These are phyloP conservation scores for Balamuthia mandrillaris DNA, from an alignment of 208 protist species.

Conservation along the genomic window DNA sequence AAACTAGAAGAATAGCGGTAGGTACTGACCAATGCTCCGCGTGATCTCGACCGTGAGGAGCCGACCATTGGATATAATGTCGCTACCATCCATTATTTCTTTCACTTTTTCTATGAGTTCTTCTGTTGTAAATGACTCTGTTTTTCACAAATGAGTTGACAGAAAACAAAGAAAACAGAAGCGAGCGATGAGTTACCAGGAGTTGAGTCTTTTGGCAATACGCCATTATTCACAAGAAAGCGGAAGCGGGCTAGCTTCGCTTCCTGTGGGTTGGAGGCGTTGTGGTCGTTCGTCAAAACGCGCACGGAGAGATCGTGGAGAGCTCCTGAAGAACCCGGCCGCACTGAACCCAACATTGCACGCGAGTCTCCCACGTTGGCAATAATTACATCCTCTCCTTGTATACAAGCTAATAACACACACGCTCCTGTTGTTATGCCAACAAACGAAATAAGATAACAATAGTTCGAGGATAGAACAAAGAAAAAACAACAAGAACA, in stretches of 20 bases:
- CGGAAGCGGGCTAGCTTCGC: not conserved
- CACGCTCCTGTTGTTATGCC: not conserved
- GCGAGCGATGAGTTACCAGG: not conserved
- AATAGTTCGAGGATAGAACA: not conserved
- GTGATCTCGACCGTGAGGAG: not conserved
- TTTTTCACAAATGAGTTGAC: not conserved
- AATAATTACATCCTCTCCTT: not conserved
- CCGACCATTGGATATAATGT: not conserved
- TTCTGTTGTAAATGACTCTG: not conserved
- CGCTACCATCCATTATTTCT: not conserved
- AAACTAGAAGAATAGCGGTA: too few species aligned
- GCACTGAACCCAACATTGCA: not conserved
- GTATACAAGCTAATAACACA: not conserved
- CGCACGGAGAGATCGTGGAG: not conserved
- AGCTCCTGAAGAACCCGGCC: not conserved
- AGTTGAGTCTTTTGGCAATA: not conserved
- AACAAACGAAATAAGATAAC: not conserved
- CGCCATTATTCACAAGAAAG: not conserved
- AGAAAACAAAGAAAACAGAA: not conserved
- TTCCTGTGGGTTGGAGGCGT: not conserved
- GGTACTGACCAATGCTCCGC: not conserved
- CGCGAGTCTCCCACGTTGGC: conserved; percentile 16
- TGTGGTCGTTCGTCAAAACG: not conserved
- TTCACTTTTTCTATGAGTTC: not conserved
- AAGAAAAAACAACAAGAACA: too few species aligned